Conservation (phyloP, 495 filamentous ascomycete genomes). For the Cercophora scortea region DNA sequence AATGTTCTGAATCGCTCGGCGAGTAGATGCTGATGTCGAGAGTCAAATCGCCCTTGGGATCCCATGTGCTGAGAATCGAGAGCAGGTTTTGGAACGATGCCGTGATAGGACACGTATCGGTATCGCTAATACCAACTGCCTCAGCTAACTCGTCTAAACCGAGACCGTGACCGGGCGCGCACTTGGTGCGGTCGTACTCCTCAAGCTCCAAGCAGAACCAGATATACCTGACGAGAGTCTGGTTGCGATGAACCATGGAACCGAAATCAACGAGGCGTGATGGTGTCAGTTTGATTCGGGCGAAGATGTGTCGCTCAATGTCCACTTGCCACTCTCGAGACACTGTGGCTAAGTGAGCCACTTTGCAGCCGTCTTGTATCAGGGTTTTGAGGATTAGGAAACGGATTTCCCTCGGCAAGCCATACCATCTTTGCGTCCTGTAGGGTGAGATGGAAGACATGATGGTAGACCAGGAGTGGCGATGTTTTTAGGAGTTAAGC, state of each 20-base stretch:
- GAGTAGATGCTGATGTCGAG: conserved; percentile 35
- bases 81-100: conserved; percentile 27
- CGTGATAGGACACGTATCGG: conserved; percentile 18
- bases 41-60: conserved; percentile 23
- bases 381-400: conserved; percentile 17
- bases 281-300: conserved; percentile 27
- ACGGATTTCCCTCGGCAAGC: conserved; percentile 17
- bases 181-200: conserved; percentile 25
- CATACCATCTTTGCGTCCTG: conserved; percentile 16
- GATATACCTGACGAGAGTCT: conserved; percentile 27
- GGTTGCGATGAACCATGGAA: conserved; percentile 27
- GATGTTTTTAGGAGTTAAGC: conserved; percentile 1
- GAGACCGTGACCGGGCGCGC: conserved; percentile 6
- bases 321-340: conserved; percentile 32
- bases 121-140: conserved; percentile 13
- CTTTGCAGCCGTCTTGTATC: conserved; percentile 21
- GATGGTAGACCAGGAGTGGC: conserved; percentile 3
- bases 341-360: conserved; percentile 28
- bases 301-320: conserved; percentile 31
- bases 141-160: conserved; percentile 7
- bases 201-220: conserved; percentile 33
- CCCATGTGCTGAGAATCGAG: conserved; percentile 29
- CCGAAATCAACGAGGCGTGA: conserved; percentile 13
- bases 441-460: conserved; percentile 11
- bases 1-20: conserved; percentile 30